Evolutionary conservation across 768 basidiomycete species (phyloP), one percentile per base, ranked within the genome.

Genomic region (Lentinula edodes): DNA sequence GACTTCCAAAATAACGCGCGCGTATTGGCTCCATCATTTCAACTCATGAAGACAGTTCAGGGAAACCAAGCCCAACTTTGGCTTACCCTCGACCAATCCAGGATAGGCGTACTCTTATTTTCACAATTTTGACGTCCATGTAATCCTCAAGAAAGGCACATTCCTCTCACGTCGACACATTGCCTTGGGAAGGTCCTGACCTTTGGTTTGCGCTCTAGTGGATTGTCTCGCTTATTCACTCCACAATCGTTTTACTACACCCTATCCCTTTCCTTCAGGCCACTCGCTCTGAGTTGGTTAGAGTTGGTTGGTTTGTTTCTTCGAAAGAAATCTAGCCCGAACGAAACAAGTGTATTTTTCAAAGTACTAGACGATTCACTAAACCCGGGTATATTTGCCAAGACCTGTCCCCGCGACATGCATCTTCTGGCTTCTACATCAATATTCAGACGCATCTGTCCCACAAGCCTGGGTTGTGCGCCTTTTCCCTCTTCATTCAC

Each of bases 381-480:
- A 52, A 34, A 34, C 9, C 0, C 36, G 7, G 35, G 28, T 18
- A 34, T n/a, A n/a, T 52, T 13, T 7, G 15, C 12, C 35, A 35
- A 54, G 38, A 38, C 12, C 38, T 36, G 35, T 38, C 38, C 18
- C 20, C 20, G 18, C 20, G n/a, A 52, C 32, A n/a, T 52, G 32
- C 9, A 35, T 34, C 13, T 52, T 18, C 4, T 34, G 28, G 34
- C 53, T 39, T 54, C 35, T 18, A 35, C 6, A 54, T 54, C 35
- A 54, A 9, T 23, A 4, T 54, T 41, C n/a, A 13, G 20, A 39
- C n/a, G 38, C n/a, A 35, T 36, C 38, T 54, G 53, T 54, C 53
- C 53, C 53, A 54, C 53, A 54, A 54, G 18, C 53, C 53, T 54
- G 53, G 53, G 53, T 54, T 54, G 38, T 54, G 53, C 53, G 35